phyloP scores from a whole-genome alignment of 805 yeast genomes.

The Ogataea trehaloabstinens region DNA sequence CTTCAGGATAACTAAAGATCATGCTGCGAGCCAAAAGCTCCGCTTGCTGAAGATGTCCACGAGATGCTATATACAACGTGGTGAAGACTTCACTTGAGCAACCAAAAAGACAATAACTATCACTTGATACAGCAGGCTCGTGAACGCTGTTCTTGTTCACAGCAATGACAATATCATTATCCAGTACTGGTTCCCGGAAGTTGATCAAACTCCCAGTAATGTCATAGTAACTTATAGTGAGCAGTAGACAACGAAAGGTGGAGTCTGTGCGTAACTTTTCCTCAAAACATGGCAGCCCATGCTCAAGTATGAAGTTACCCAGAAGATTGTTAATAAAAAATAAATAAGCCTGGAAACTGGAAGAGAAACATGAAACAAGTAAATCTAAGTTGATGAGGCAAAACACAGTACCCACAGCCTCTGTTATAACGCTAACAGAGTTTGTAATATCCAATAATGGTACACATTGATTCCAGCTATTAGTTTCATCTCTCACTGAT shows the following conservation, averaged over 20 bases:
- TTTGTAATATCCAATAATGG: not conserved
- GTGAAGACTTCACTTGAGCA: conserved; percentile 11
- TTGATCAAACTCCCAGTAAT: conserved; percentile 9
- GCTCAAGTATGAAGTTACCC: conserved; percentile 3
- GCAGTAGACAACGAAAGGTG: conserved; percentile 5
- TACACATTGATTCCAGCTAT: not conserved
- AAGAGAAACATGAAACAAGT: conserved; percentile 7
- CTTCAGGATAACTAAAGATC: conserved; percentile 5
- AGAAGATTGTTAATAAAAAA: conserved; percentile 5
- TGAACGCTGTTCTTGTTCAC: conserved; percentile 6
- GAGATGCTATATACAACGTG: conserved; percentile 7
- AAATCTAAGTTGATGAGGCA: conserved; percentile 8
- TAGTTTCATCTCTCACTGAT: not conserved
- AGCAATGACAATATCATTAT: conserved; percentile 9
- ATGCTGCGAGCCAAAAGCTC: conserved; percentile 1
- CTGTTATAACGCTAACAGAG: conserved; percentile 2
- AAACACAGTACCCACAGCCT: conserved; percentile 7
- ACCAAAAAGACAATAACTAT: conserved; percentile 12
- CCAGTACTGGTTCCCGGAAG: conserved; percentile 9
- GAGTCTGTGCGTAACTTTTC: conserved; percentile 3
- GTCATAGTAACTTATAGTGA: conserved; percentile 9
- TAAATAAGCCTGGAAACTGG: conserved; percentile 2
- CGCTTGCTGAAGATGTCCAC: conserved; percentile 11
- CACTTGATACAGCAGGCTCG: conserved; percentile 4
- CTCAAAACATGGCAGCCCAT: conserved; percentile 6